These are phyloP conservation scores for Perkinsus marinus DNA, from an alignment of 169 alveolate genomes.

Conservation along the genomic window DNA sequence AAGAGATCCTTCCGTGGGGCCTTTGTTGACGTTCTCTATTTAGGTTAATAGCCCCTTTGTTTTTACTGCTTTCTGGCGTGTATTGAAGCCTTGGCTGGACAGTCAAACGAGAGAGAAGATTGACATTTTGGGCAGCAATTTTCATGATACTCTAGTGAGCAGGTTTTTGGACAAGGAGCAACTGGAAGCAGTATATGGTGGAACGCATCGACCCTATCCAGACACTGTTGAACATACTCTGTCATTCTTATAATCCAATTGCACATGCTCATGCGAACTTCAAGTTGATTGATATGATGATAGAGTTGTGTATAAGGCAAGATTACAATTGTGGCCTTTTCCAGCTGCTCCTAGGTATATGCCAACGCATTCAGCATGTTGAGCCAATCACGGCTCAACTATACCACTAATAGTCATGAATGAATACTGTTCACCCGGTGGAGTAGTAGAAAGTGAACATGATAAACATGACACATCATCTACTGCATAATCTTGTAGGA, in stretches of 20 bases:
- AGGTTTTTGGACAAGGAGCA: not conserved
- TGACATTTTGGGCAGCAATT: not conserved
- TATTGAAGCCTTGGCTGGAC: not conserved
- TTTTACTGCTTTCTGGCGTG: not conserved
- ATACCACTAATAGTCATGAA: too few relatives aligned
- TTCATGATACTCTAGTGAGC: not conserved
- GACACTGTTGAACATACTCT: not conserved
- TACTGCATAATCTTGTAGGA: too few relatives aligned
- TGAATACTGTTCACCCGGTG: too few relatives aligned
- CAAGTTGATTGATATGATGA: not conserved
- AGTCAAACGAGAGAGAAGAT: not conserved
- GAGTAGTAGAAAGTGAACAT: too few relatives aligned
- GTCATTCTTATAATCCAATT: not conserved
- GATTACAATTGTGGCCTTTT: too few relatives aligned
- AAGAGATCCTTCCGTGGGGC: not conserved
- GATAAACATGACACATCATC: too few relatives aligned
- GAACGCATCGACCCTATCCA: not conserved
- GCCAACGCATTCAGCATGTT: too few relatives aligned
- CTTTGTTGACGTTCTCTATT: not conserved
- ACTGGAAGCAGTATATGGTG: not conserved
- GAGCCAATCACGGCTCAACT: too few relatives aligned
- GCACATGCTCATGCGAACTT: not conserved
- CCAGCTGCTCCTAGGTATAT: too few relatives aligned
- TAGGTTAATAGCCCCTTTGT: not conserved
- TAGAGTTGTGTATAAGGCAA: not conserved